Conservation (phyloP, 75 land plant genomes). For the Isoetes taiwanensis region DNA sequence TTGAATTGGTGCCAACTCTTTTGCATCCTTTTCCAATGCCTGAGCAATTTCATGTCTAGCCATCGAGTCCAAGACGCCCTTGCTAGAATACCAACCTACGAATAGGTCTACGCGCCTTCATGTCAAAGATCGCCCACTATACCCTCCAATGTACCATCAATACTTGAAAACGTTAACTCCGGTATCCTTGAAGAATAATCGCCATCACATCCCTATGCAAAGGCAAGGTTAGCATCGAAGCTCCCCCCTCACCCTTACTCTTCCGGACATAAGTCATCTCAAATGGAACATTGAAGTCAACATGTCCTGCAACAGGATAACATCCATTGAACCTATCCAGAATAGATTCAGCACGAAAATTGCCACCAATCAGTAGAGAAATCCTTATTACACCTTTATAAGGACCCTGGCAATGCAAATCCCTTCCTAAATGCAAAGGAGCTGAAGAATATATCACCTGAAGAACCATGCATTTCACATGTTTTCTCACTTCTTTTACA, state of each 20-base stretch:
- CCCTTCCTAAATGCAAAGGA: background rate
- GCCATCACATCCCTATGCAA: constrained; percentile 18
- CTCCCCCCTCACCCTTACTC: constrained; percentile 10
- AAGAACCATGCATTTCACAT: no score
- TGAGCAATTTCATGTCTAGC: background rate
- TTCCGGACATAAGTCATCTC: constrained; percentile 11
- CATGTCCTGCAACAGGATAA: constrained; percentile 20
- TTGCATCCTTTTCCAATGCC: constrained; percentile 18
- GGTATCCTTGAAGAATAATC: background rate
- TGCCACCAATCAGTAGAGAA: constrained; percentile 1
- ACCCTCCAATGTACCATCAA: constrained; percentile 21
- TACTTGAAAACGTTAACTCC: constrained; percentile 8
- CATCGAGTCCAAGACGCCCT: background rate
- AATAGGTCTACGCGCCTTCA: background rate
- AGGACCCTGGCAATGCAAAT: background rate
- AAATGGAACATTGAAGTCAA: constrained; percentile 10
- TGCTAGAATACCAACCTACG: constrained; percentile 13
- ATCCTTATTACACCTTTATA: constrained; percentile 15
- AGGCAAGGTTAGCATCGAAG: constrained; percentile 17
- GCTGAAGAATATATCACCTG: constrained; percentile 12
- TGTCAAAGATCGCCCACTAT: constrained; percentile 25
- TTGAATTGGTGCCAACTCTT: background rate
- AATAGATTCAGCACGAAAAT: background rate
- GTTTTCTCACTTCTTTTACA: no score
- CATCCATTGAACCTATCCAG: constrained; percentile 11